phyloP scores from a whole-genome alignment of 2,329 filamentous ascomycete genomes.

The Pezicula rhizophila region DNA sequence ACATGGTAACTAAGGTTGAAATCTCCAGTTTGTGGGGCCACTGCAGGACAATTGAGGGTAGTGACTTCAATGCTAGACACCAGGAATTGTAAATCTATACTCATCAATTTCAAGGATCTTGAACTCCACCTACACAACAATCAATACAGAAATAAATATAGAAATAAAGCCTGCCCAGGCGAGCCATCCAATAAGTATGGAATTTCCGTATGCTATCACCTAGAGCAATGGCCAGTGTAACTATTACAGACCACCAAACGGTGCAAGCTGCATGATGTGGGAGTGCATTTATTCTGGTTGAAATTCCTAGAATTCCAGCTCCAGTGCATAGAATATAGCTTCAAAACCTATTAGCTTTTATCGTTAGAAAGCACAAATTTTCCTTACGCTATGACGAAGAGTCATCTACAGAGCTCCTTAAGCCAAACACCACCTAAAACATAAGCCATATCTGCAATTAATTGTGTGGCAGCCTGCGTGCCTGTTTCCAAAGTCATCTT shows the following conservation, averaged over 20 bases:
- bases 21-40: conserved; percentile 49
- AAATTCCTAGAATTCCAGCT: conserved; percentile 51
- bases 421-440: conserved; percentile 44
- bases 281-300: conserved; percentile 52
- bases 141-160: conserved; percentile 51
- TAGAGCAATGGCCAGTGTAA: conserved; percentile 39
- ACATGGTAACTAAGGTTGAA: conserved; percentile 54
- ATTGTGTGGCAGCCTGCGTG: conserved; percentile 44
- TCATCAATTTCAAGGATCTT: neutral
- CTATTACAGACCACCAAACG: conserved; percentile 48
- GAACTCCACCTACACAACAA: conserved; percentile 24
- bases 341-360: neutral
- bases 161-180: conserved; percentile 53
- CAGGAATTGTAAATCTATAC: neutral
- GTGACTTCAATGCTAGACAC: conserved; percentile 43
- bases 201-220: conserved; percentile 49
- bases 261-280: conserved; percentile 51
- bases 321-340: conserved; percentile 46
- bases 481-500: conserved; percentile 43
- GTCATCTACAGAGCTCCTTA: conserved; percentile 44
- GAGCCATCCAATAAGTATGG: conserved; percentile 52
- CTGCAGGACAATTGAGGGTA: conserved; percentile 47
- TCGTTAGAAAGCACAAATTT: neutral
- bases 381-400: conserved; percentile 44
- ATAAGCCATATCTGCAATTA: conserved; percentile 51